A percentile compares a stretch with the other conserved stretches of the same genome.
Evolutionary conservation across 2,329 filamentous ascomycete species (phyloP).

Genomic region (Fusarium virguliforme): DNA sequence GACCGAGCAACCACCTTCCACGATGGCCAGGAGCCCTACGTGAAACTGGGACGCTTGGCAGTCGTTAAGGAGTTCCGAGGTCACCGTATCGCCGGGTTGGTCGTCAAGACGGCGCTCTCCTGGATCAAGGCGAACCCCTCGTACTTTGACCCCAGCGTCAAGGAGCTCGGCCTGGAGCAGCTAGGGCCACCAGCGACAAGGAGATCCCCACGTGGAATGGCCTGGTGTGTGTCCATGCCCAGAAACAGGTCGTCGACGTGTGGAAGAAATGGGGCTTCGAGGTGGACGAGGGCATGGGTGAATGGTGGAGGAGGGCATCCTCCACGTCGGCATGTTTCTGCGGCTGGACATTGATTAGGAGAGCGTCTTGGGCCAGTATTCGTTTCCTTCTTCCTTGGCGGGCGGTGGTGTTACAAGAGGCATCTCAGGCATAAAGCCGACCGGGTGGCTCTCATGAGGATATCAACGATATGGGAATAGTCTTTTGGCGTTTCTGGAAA

Average conservation of each 20-base stretch:
- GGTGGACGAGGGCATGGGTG: slow-evolving; percentile 80
- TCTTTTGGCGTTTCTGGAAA: background rate
- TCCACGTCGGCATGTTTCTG: slow-evolving; percentile 87
- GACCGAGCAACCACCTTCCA: slow-evolving; percentile 68
- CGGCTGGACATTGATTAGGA: slow-evolving; percentile 60
- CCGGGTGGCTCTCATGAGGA: background rate
- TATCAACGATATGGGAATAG: background rate
- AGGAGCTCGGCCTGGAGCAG: slow-evolving; percentile 62
- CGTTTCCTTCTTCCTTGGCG: background rate
- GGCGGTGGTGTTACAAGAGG: slow-evolving; percentile 19
- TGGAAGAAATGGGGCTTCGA: slow-evolving; percentile 83
- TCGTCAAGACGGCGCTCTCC: slow-evolving; percentile 78
- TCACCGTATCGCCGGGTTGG: slow-evolving; percentile 73
- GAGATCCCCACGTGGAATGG: slow-evolving; percentile 78
- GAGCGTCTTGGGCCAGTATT: slow-evolving; percentile 47
- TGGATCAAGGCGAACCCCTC: slow-evolving; percentile 77
- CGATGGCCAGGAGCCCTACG: slow-evolving; percentile 79
- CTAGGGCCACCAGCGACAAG: slow-evolving; percentile 58
- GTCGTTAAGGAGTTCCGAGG: slow-evolving; percentile 78
- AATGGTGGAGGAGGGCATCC: slow-evolving; percentile 89
- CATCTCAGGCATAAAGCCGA: background rate
- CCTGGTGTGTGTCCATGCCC: slow-evolving; percentile 84
- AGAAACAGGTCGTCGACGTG: slow-evolving; percentile 74
- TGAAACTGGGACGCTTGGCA: slow-evolving; percentile 86
- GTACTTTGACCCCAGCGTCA: slow-evolving; percentile 68